Percentiles rank a stretch among this genome's conserved stretches.
phyloP scores from a whole-genome alignment of 371 early-diverging fungal genomes.

The Cokeromyces recurvatus region DNA sequence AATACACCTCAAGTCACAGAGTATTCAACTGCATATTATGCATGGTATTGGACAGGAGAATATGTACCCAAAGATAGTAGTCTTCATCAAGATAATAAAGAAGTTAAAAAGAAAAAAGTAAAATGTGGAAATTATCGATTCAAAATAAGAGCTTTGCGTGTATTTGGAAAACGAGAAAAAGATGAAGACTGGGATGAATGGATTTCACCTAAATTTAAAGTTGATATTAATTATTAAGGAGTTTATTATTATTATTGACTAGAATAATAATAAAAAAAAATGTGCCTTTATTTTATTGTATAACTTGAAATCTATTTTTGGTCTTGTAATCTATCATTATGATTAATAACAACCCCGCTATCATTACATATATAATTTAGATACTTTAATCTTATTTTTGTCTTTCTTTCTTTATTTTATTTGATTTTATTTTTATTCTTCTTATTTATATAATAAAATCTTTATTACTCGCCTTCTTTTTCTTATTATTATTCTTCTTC shows the following conservation, averaged over 20 bases:
- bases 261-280: neutral
- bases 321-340: too few species aligned
- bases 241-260: neutral
- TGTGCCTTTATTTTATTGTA: too few species aligned
- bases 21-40: conserved; percentile 8
- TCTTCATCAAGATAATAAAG: neutral
- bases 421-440: too few species aligned
- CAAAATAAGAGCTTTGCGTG: conserved; percentile 13
- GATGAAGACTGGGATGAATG: conserved; percentile 22
- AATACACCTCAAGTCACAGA: conserved; percentile 12
- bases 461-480: too few species aligned
- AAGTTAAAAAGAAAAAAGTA: conserved; percentile 1
- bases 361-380: too few species aligned
- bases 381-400: too few species aligned
- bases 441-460: too few species aligned
- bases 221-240: conserved; percentile 5
- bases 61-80: conserved; percentile 19
- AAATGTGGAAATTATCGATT: conserved; percentile 15
- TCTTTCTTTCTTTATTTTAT: too few species aligned
- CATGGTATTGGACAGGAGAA: conserved; percentile 22
- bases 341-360: too few species aligned
- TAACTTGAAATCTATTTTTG: too few species aligned
- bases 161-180: conserved; percentile 11
- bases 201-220: conserved; percentile 17
- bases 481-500: too few species aligned